phyloP scores from a whole-genome alignment of 2,329 filamentous ascomycete species.

The Pochonia chlamydosporia region DNA sequence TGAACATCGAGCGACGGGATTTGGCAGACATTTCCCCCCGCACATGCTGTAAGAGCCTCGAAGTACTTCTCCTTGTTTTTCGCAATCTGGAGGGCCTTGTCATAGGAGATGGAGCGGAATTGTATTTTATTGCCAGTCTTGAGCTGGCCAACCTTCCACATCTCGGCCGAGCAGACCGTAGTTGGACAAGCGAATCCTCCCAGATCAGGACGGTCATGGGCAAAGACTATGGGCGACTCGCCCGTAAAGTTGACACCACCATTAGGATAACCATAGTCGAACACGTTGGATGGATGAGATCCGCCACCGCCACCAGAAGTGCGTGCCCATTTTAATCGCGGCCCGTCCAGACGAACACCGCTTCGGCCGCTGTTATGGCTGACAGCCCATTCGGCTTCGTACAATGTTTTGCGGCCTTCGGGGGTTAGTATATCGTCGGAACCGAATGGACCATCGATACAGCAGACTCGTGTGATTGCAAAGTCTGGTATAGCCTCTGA shows the following conservation, averaged over 20 bases:
- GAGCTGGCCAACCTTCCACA: constrained; percentile 31
- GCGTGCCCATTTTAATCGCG: constrained; percentile 52
- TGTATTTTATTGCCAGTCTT: constrained; percentile 20
- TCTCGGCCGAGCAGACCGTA: constrained; percentile 24
- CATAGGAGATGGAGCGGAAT: constrained; percentile 3
- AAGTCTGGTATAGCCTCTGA: constrained; percentile 7
- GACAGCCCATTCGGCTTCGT: constrained; percentile 51
- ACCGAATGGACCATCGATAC: constrained; percentile 26
- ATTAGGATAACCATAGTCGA: constrained; percentile 36
- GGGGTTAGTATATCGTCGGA: constrained; percentile 25
- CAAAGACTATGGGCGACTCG: constrained; percentile 27
- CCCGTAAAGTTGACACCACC: constrained; percentile 29
- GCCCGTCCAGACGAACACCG: constrained; percentile 54
- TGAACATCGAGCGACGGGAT: constrained; percentile 2
- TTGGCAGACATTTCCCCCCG: not conserved
- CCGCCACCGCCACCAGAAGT: constrained; percentile 57
- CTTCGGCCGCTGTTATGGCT: constrained; percentile 56
- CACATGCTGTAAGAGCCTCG: not conserved
- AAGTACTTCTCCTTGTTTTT: constrained; percentile 3
- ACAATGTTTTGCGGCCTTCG: constrained; percentile 51
- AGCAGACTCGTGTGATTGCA: constrained; percentile 14
- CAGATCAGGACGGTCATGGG: constrained; percentile 24
- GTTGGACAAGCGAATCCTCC: constrained; percentile 25
- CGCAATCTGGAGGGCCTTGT: not conserved
- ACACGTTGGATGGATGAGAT: constrained; percentile 50